phyloP scores from a whole-genome alignment of 768 basidiomycete species.

The Lyophyllum atratum region DNA sequence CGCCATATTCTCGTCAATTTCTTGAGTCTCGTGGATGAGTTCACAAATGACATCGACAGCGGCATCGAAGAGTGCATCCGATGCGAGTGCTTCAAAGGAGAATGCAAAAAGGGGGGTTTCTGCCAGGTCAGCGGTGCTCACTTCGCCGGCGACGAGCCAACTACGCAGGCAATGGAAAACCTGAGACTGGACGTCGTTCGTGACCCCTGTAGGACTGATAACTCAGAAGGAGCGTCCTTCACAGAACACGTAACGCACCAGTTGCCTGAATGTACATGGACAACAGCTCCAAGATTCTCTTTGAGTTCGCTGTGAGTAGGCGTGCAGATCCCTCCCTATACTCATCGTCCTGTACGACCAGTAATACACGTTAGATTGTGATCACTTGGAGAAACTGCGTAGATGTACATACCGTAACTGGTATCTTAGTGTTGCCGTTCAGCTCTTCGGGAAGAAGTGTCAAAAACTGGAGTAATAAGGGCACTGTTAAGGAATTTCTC shows the following conservation, averaged over 20 bases:
- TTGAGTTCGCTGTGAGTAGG: conserved; percentile 69
- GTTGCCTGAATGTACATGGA: conserved; percentile 86
- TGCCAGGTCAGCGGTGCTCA: conserved; percentile 61
- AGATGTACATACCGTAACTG: conserved; percentile 71
- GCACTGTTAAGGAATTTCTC: conserved; percentile 79
- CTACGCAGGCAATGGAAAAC: conserved; percentile 83
- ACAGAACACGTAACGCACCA: conserved; percentile 52
- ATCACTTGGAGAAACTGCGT: not conserved
- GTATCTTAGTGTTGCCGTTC: conserved; percentile 80
- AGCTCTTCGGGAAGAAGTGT: conserved; percentile 91
- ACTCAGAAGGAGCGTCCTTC: not conserved
- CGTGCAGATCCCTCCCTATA: conserved; percentile 60
- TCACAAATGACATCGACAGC: conserved; percentile 93
- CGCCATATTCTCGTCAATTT: conserved; percentile 90
- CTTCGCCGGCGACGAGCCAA: conserved; percentile 90
- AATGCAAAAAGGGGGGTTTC: conserved; percentile 79
- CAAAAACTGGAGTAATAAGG: conserved; percentile 84
- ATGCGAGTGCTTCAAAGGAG: conserved; percentile 81
- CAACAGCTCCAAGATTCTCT: conserved; percentile 75
- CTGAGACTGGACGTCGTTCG: conserved; percentile 72
- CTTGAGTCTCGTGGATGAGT: conserved; percentile 97
- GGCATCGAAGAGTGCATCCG: conserved; percentile 88
- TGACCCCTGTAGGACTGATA: conserved; percentile 66
- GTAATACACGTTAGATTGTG: not conserved
- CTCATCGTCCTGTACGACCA: conserved; percentile 64